These are phyloP conservation scores for Plasmodium billcollinsi DNA, from an alignment of 169 alveolate species.

Conservation along the genomic window DNA sequence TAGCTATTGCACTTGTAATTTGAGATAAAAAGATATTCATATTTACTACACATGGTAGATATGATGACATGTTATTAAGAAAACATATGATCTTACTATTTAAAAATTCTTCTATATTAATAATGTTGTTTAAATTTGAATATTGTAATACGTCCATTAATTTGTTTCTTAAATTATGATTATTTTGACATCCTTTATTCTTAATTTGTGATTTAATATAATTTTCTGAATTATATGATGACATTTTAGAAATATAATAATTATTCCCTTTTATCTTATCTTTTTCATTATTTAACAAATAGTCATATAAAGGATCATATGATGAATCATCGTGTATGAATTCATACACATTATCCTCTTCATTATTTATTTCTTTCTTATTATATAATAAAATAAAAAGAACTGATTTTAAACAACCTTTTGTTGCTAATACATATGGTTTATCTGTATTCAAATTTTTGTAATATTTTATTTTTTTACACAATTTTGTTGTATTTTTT, in stretches of 20 bases:
- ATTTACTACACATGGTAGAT: constrained; percentile 61
- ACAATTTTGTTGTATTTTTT: constrained; percentile 20
- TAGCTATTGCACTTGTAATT: constrained; percentile 61
- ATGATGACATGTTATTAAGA: constrained; percentile 27
- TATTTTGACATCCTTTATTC: constrained; percentile 2
- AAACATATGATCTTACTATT: constrained; percentile 26
- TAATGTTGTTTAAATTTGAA: constrained; percentile 55
- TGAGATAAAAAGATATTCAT: constrained; percentile 62
- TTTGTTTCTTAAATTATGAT: not conserved
- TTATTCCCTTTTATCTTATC: not conserved
- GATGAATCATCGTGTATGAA: no score
- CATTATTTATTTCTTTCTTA: not conserved
- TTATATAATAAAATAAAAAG: constrained; percentile 58
- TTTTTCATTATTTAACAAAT: not conserved
- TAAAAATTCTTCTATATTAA: constrained; percentile 33
- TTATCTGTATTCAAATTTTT: constrained; percentile 51
- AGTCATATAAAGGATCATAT: no score
- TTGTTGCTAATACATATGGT: constrained; percentile 74
- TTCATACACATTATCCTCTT: not conserved
- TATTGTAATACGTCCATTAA: constrained; percentile 17
- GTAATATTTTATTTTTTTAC: constrained; percentile 36
- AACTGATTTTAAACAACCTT: constrained; percentile 68
- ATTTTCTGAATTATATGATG: not conserved
- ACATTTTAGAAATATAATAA: not conserved
- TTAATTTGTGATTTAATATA: not conserved